Evolutionary conservation across 2,329 filamentous ascomycete genomes (phyloP).

Genomic region (Fusarium paranaense): DNA sequence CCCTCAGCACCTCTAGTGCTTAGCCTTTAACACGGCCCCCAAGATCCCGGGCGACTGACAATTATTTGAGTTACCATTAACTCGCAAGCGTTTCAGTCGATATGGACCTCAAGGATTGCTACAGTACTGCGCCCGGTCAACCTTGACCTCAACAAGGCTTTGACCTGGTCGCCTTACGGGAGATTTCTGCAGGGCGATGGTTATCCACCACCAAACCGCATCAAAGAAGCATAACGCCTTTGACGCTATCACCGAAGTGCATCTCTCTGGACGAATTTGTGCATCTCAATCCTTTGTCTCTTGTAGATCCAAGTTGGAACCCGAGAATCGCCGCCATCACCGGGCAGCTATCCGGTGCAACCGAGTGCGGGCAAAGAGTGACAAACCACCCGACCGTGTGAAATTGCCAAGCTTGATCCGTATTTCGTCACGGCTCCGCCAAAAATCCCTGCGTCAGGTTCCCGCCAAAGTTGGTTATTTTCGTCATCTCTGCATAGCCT

Average conservation of each 20-base stretch:
- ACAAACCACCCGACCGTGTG: conserved; percentile 5
- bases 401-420: conserved; percentile 5
- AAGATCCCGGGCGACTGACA: background rate
- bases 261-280: background rate
- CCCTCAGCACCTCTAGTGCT: background rate
- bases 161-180: background rate
- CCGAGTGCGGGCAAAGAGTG: conserved; percentile 16
- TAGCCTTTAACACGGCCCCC: background rate
- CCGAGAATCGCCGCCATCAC: conserved; percentile 6
- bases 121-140: background rate
- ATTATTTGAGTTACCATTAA: background rate
- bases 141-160: background rate
- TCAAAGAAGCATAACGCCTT: background rate
- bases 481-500: conserved; percentile 22
- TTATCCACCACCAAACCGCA: background rate
- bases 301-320: conserved; percentile 3
- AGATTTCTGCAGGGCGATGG: background rate
- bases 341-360: conserved; percentile 9
- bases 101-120: background rate
- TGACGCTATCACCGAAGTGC: background rate
- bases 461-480: background rate
- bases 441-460: conserved; percentile 4
- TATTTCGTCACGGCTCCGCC: conserved; percentile 29
- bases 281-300: background rate
- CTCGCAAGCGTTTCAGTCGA: background rate